phyloP scores from a whole-genome alignment of 2,329 filamentous ascomycete species.

The Botrytis sinoallii region DNA sequence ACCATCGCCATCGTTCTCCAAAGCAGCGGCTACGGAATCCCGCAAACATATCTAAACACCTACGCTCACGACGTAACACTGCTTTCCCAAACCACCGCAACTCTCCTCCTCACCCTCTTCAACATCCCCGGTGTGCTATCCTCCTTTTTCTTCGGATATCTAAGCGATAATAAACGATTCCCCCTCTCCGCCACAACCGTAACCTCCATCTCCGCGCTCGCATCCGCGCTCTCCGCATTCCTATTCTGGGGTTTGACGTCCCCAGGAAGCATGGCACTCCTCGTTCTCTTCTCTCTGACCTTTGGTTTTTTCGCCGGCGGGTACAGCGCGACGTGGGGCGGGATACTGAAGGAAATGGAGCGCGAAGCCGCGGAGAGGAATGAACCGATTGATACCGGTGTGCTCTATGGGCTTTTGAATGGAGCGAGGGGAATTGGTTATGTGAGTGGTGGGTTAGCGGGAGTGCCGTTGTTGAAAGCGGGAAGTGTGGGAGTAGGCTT shows the following conservation, averaged over 20 bases:
- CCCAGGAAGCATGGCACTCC: not conserved
- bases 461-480: not conserved
- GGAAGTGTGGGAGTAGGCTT: too few species aligned
- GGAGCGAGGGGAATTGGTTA: not conserved
- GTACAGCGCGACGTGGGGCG: not conserved
- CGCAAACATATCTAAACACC: not conserved
- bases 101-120: not conserved
- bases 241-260: not conserved
- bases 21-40: not conserved
- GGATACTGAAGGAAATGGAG: not conserved
- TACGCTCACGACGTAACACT: not conserved
- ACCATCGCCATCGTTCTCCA: not conserved
- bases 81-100: not conserved
- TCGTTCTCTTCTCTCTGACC: not conserved
- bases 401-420: not conserved
- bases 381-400: not conserved
- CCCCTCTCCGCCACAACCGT: not conserved
- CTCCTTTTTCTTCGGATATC: not conserved
- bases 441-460: not conserved
- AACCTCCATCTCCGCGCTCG: not conserved
- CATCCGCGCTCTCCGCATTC: not conserved
- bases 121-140: not conserved
- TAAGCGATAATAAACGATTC: not conserved
- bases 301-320: not conserved
- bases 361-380: not conserved